Evolutionary conservation across 1,284 basidiomycete species (phyloP).

Genomic region (Volvariella volvacea): DNA sequence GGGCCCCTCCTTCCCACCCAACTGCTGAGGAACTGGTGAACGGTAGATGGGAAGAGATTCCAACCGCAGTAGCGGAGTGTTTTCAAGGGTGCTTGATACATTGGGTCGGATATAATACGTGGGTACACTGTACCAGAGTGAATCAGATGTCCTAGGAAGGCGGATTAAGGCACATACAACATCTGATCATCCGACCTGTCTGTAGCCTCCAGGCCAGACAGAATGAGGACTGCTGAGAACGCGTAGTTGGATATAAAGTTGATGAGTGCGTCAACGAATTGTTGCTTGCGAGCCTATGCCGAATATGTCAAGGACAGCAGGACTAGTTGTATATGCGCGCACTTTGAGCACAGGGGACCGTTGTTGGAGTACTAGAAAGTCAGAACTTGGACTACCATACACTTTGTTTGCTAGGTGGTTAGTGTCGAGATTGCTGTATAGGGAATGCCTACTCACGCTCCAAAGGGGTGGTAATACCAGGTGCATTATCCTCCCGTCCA

Average conservation of each 20-base stretch:
- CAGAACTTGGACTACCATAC: constrained; percentile 44
- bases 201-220: constrained; percentile 69
- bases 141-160: constrained; percentile 8
- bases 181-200: constrained; percentile 73
- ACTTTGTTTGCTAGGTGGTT: constrained; percentile 40
- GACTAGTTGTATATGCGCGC: constrained; percentile 7
- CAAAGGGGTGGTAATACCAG: constrained; percentile 62
- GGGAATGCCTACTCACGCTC: constrained; percentile 48
- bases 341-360: constrained; percentile 74
- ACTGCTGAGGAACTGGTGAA: constrained; percentile 33
- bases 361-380: constrained; percentile 63
- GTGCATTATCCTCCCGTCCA: constrained; percentile 47
- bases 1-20: constrained; percentile 20
- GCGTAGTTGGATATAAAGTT: constrained; percentile 44
- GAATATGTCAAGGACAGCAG: constrained; percentile 2
- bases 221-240: constrained; percentile 48
- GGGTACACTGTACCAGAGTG: constrained; percentile 40
- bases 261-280: constrained; percentile 52
- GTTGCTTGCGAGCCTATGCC: constrained; percentile 56
- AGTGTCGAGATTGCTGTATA: not conserved
- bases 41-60: constrained; percentile 43
- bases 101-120: constrained; percentile 47
- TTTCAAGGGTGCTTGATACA: constrained; percentile 28
- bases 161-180: constrained; percentile 39
- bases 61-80: constrained; percentile 34